Percentiles rank a stretch among this genome's conserved stretches.
phyloP scores from a whole-genome alignment of 2,329 filamentous ascomycete species.

The Drechslerella stenobrocha region DNA sequence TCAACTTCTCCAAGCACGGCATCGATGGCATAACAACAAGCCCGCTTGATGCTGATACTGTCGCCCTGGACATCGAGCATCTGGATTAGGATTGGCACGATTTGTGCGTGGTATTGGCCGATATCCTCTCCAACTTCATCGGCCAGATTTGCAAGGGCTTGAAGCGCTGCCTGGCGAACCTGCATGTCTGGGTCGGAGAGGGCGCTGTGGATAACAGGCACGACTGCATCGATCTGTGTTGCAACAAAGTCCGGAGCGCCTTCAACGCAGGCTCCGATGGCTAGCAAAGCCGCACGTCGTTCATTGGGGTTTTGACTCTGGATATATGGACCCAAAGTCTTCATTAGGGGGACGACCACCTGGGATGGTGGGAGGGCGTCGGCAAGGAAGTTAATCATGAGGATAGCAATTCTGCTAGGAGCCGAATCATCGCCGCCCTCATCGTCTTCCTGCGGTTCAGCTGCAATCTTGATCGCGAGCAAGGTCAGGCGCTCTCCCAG shows the following conservation, averaged over 20 bases:
- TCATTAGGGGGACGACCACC: slow-evolving; percentile 87
- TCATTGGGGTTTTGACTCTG: slow-evolving; percentile 72
- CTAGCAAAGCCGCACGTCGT: slow-evolving; percentile 86
- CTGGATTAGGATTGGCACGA: slow-evolving; percentile 81
- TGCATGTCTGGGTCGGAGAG: slow-evolving; percentile 80
- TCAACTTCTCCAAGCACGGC: slow-evolving; percentile 86
- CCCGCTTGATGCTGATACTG: slow-evolving; percentile 75
- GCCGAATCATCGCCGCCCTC: slow-evolving; percentile 82
- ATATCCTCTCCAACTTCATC: slow-evolving; percentile 93
- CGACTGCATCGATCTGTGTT: slow-evolving; percentile 81
- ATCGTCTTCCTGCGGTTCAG: slow-evolving; percentile 73
- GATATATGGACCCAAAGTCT: slow-evolving; percentile 81
- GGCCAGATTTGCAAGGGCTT: slow-evolving; percentile 84
- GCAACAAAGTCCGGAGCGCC: slow-evolving; percentile 96
- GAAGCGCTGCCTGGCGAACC: slow-evolving; percentile 83
- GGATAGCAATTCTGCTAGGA: slow-evolving; percentile 80
- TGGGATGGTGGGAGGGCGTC: slow-evolving; percentile 88
- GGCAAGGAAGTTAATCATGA: slow-evolving; percentile 84
- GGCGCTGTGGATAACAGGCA: slow-evolving; percentile 80
- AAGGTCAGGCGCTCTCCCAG: slow-evolving; percentile 84
- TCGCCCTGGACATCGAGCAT: slow-evolving; percentile 68
- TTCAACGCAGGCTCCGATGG: slow-evolving; percentile 91
- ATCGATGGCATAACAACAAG: slow-evolving; percentile 86
- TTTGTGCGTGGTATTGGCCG: slow-evolving; percentile 76
- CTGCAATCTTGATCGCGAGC: slow-evolving; percentile 84